These are phyloP conservation scores for Mortierella sp. DNA, from an alignment of 371 early-diverging fungal species.

Conservation along the genomic window DNA sequence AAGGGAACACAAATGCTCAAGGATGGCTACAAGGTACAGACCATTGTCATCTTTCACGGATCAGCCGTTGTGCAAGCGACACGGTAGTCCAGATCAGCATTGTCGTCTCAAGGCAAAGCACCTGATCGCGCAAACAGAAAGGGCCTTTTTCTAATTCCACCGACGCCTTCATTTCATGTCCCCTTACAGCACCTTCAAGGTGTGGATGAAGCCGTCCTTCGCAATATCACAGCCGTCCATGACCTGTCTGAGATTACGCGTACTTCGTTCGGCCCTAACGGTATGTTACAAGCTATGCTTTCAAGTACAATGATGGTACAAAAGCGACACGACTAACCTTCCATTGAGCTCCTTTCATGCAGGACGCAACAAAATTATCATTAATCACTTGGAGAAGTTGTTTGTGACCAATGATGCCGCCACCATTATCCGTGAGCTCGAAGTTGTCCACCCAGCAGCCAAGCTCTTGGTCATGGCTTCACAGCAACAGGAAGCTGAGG, in stretches of 20 bases:
- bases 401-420: conserved; percentile 99
- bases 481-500: conserved; percentile 98
- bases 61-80: background rate
- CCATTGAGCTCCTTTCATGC: background rate
- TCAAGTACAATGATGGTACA: too few species aligned
- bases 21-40: conserved; percentile 94
- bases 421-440: conserved; percentile 98
- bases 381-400: conserved; percentile 97
- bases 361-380: conserved; percentile 99
- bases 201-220: conserved; percentile 94
- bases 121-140: background rate
- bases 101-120: conserved; percentile 9
- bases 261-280: conserved; percentile 97
- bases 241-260: conserved; percentile 93
- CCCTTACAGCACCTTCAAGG: conserved; percentile 87
- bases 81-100: conserved; percentile 5
- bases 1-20: conserved; percentile 94
- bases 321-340: too few species aligned
- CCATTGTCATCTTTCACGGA: background rate
- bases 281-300: conserved; percentile 57
- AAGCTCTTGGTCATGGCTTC: conserved; percentile 96
- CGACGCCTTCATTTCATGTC: conserved; percentile 1
- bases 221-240: conserved; percentile 93
- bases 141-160: conserved; percentile 9
- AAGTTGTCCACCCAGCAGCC: conserved; percentile 99